These are phyloP conservation scores for Debaryomyces robertsiae DNA, from an alignment of 1,139 yeast species.

Conservation along the genomic window DNA sequence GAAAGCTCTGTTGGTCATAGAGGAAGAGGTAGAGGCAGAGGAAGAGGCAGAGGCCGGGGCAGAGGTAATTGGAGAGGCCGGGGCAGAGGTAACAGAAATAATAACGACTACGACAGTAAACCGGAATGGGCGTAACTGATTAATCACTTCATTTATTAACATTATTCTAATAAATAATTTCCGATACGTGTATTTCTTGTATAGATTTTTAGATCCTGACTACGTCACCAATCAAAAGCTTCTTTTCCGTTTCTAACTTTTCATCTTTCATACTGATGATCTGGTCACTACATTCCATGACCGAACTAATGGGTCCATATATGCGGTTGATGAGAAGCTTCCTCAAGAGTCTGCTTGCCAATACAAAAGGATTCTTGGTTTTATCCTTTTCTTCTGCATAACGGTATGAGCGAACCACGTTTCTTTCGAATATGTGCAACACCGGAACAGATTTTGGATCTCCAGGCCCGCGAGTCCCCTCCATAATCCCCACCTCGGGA, in stretches of 20 bases:
- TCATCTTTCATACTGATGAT: slow-evolving; percentile 26
- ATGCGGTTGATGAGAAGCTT: slow-evolving; percentile 27
- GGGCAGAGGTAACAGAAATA: slow-evolving; percentile 26
- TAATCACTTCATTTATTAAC: background rate
- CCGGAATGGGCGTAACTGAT: slow-evolving; percentile 43
- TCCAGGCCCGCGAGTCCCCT: background rate
- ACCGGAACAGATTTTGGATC: slow-evolving; percentile 21
- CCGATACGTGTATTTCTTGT: background rate
- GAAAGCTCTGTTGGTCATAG: slow-evolving; percentile 42
- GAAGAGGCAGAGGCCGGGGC: slow-evolving; percentile 29
- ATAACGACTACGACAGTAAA: slow-evolving; percentile 30
- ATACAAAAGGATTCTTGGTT: slow-evolving; percentile 23
- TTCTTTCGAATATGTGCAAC: slow-evolving; percentile 42
- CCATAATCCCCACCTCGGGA: slow-evolving; percentile 19
- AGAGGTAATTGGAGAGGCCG: slow-evolving; percentile 27
- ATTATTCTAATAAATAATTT: background rate
- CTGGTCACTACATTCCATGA: slow-evolving; percentile 30
- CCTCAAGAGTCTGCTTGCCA: slow-evolving; percentile 20
- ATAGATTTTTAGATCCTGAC: slow-evolving; percentile 19
- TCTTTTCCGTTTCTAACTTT: slow-evolving; percentile 25
- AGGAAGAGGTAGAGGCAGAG: slow-evolving; percentile 37
- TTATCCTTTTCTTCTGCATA: slow-evolving; percentile 18
- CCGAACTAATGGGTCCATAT: slow-evolving; percentile 31
- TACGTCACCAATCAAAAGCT: slow-evolving; percentile 33
- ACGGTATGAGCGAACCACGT: slow-evolving; percentile 30